phyloP scores from a whole-genome alignment of 306 rosid genomes.

The Gastrolobium villosum region DNA sequence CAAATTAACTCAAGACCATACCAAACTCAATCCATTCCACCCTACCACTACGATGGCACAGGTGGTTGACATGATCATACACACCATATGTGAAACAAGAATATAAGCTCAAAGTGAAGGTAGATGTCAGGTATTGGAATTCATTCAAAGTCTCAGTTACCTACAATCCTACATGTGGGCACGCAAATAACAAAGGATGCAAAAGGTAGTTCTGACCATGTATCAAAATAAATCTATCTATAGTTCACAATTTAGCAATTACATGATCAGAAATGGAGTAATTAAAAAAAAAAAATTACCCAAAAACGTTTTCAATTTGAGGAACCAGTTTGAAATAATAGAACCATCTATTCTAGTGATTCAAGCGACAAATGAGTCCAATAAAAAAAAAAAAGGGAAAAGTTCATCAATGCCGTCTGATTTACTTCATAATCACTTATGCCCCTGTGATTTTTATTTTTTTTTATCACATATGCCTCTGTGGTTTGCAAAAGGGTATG shows the following conservation, averaged over 20 bases:
- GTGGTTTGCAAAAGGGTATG: too few relatives aligned
- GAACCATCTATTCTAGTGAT: conserved; percentile 17
- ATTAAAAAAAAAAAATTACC: not conserved
- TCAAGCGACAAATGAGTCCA: not conserved
- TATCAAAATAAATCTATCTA: conserved; percentile 1
- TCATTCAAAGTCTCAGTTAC: conserved; percentile 16
- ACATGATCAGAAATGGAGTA: conserved; percentile 4
- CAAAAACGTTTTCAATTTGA: not conserved
- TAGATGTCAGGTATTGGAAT: not conserved
- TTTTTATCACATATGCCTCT: too few relatives aligned
- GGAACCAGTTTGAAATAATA: not conserved
- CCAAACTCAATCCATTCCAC: conserved; percentile 2
- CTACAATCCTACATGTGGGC: not conserved
- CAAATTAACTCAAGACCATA: conserved; percentile 31
- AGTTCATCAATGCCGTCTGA: too few relatives aligned
- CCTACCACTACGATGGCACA: not conserved
- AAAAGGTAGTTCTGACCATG: conserved; percentile 29
- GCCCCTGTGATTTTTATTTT: too few relatives aligned
- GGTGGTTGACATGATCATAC: conserved; percentile 18
- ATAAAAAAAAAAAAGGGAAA: too few relatives aligned
- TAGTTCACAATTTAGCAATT: not conserved
- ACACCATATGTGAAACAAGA: conserved; percentile 14
- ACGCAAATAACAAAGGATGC: not conserved
- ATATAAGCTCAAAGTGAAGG: not conserved
- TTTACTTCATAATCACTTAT: too few relatives aligned